Percentiles rank a stretch among this genome's conserved stretches.
These are phyloP conservation scores for Ustilago esculenta DNA, from an alignment of 1,284 basidiomycete genomes.

Conservation along the genomic window DNA sequence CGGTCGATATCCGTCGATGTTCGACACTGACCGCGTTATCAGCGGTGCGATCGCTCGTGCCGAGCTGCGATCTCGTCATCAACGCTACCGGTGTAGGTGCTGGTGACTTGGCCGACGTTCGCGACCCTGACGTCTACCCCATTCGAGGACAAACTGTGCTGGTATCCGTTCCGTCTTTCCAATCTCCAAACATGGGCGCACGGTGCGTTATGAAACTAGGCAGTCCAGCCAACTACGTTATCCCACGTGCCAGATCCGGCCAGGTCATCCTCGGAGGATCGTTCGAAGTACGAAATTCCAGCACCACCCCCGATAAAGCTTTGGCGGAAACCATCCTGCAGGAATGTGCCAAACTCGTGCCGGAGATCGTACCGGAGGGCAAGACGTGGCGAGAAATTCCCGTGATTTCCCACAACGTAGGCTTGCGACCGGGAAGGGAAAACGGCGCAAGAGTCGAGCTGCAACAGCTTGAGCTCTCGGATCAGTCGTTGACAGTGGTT, in stretches of 20 bases:
- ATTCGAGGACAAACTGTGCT: conserved; percentile 87
- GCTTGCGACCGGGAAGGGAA: conserved; percentile 50
- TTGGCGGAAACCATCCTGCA: conserved; percentile 70
- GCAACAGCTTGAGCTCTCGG: conserved; percentile 3
- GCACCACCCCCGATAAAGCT: conserved; percentile 67
- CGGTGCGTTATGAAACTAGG: conserved; percentile 50
- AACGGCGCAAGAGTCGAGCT: conserved; percentile 52
- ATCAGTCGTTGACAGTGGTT: conserved; percentile 27
- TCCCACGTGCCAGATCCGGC: conserved; percentile 71
- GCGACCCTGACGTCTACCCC: conserved; percentile 83
- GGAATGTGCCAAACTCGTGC: conserved; percentile 59
- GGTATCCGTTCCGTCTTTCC: conserved; percentile 74
- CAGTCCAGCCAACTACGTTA: conserved; percentile 69
- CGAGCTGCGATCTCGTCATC: conserved; percentile 64
- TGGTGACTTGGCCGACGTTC: conserved; percentile 49
- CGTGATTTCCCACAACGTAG: conserved; percentile 54
- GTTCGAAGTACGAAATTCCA: conserved; percentile 67
- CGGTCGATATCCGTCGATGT: conserved; percentile 39
- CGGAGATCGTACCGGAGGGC: conserved; percentile 45
- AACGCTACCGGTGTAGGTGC: conserved; percentile 69
- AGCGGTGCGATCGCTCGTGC: conserved; percentile 21
- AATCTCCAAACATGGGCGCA: conserved; percentile 3
- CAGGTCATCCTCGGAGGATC: conserved; percentile 73
- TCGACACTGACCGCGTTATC: conserved; percentile 25
- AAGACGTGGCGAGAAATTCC: conserved; percentile 47